Conservation (phyloP, 2,329 filamentous ascomycete species). For the Emergomyces orientalis region DNA sequence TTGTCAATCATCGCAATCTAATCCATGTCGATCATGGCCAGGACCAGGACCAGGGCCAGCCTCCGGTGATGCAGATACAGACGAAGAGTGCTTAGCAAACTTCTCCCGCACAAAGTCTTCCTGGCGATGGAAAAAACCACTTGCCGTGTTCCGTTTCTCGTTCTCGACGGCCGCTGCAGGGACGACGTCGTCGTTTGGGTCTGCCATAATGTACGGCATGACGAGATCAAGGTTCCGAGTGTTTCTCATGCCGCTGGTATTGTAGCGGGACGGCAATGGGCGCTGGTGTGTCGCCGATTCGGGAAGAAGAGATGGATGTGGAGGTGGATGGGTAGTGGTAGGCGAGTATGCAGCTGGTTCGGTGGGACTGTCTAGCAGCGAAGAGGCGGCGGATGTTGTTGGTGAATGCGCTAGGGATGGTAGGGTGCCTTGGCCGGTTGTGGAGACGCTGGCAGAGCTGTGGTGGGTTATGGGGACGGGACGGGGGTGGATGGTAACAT, state of each 20-base stretch:
- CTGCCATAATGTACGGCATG: not conserved
- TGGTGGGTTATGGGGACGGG: constrained; percentile 13
- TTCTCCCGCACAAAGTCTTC: not conserved
- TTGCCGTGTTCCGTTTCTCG: not conserved
- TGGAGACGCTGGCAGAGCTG: constrained; percentile 1
- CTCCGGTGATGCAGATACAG: not conserved
- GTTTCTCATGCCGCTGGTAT: not conserved
- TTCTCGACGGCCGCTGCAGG: not conserved
- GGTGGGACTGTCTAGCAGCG: constrained; percentile 27
- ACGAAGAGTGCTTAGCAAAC: not conserved
- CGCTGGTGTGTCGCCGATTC: not conserved
- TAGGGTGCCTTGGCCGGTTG: constrained; percentile 18
- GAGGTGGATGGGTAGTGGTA: not conserved
- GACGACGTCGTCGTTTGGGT: not conserved
- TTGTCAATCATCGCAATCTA: not conserved
- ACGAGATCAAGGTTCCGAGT: not conserved
- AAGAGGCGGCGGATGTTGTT: constrained; percentile 31
- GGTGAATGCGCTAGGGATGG: constrained; percentile 32
- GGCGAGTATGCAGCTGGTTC: constrained; percentile 19
- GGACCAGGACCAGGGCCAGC: too few relatives aligned
- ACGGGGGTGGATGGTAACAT: constrained; percentile 15
- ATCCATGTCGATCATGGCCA: not conserved
- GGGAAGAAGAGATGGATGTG: too few relatives aligned
- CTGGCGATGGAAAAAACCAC: not conserved
- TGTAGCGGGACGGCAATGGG: constrained; percentile 12